Base-by-base conservation (phyloP, 2,329 filamentous ascomycete genomes). In the Colletotrichum noveboracense region DNA sequence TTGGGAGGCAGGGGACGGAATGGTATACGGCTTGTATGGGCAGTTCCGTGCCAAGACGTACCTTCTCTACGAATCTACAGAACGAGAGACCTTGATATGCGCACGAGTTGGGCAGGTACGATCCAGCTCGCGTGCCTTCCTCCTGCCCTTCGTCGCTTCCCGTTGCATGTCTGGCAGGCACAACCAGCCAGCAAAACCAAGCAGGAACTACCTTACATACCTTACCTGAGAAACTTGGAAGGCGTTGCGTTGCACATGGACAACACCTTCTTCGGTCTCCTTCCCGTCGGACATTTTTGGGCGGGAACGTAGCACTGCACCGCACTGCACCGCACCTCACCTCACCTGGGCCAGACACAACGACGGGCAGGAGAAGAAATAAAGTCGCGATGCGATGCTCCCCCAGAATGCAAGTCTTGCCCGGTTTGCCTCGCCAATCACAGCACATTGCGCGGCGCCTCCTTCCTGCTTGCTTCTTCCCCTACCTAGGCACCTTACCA, bases 391-490 rank as follows among this genome's bases (percentile, higher is more conserved):
- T 36, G 34, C 30, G 43, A 64, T 21, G n/a, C 36, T 32, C 28
- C 60, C 32, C 28, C 61, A 64, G 18, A 64, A 43, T 64, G 32
- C 32, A 24, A 36, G 21, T n/a, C 34, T 26, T 66, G 43, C 36
- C 36, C 60, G 32, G 60, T 55, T 21, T 55, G 28, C 18, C 60
- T 52, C 67, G 68, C 67, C 60, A 58, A 60, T 64, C 60, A 48
- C 26, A 21, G 10, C 12, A 66, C 34, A 61, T 24, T 18, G 24
- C 38, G 48, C 32, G 21, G n/a, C 43, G 70, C 61, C 58, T 24
- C 34, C 55, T 64, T 28, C 21, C 56, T 69, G 66, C 66, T 68
- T 74, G 58, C 68, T 75, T 66, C 68, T 72, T 65, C 65, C 30
- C 32, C 26, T 66, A 55, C 65, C 64, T 48, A 43, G 3, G 3